Conservation (phyloP, 208 protist species). For the Ichthyophonus hoferi region DNA sequence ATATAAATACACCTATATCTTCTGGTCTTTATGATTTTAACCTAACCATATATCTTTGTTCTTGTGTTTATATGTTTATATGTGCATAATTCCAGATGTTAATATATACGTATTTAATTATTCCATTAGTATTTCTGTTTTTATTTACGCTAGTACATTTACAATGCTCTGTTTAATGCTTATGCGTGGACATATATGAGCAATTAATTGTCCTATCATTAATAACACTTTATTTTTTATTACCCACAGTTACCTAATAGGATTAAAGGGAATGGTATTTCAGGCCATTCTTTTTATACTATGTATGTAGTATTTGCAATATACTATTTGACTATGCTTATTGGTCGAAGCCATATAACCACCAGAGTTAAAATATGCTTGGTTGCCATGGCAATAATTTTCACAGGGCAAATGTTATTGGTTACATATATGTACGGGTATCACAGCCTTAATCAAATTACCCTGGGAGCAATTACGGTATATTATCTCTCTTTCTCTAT, state of each 20-base stretch:
- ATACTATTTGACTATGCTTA: neutral
- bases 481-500: neutral
- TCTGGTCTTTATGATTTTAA: neutral
- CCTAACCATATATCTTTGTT: too few species aligned
- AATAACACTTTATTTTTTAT: too few species aligned
- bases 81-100: neutral
- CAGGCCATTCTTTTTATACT: neutral
- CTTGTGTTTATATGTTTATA: neutral
- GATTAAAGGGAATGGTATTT: neutral
- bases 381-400: neutral
- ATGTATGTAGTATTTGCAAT: neutral
- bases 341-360: neutral
- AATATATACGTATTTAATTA: neutral
- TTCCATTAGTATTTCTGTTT: neutral
- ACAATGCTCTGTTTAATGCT: neutral
- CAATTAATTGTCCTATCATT: too few species aligned
- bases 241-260: neutral
- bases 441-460: neutral
- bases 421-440: neutral
- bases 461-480: neutral
- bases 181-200: neutral
- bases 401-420: neutral
- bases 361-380: neutral
- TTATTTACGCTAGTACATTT: neutral
- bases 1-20: neutral